These are phyloP conservation scores for Sporobolomyces pararoseus DNA, from an alignment of 768 basidiomycete species.

Conservation along the genomic window DNA sequence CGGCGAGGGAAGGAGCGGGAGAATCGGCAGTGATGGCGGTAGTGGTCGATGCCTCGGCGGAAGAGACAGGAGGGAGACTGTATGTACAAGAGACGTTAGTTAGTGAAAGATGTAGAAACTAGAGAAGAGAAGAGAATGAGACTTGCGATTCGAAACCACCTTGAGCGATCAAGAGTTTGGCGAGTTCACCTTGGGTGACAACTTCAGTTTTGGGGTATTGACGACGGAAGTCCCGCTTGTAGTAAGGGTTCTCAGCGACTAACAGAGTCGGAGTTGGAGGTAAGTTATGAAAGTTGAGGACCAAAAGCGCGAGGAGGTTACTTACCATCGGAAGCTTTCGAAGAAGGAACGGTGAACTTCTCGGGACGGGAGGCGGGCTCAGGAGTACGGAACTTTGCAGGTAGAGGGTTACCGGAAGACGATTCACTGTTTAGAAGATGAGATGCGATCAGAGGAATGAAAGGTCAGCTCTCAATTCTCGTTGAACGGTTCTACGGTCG, in stretches of 20 bases:
- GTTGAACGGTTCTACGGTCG: background rate
- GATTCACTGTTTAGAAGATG: slow-evolving; percentile 18
- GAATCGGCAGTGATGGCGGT: slow-evolving; percentile 41
- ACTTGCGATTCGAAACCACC: slow-evolving; percentile 39
- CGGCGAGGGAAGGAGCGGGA: slow-evolving; percentile 35
- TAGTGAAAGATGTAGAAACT: too few species aligned
- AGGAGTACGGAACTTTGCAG: slow-evolving; percentile 25
- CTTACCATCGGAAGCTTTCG: slow-evolving; percentile 36
- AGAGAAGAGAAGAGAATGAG: background rate
- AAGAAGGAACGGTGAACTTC: slow-evolving; percentile 40
- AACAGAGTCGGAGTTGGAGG: too few species aligned
- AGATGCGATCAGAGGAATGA: too few species aligned
- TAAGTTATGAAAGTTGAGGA: background rate
- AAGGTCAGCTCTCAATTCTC: too few species aligned
- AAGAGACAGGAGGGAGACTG: slow-evolving; percentile 34
- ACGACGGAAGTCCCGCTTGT: slow-evolving; percentile 37
- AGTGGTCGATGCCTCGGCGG: slow-evolving; percentile 12
- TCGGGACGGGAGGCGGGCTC: slow-evolving; percentile 41
- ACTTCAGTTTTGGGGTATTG: slow-evolving; percentile 37
- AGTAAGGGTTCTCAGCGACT: slow-evolving; percentile 43
- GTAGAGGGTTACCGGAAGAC: slow-evolving; percentile 35
- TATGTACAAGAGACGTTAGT: background rate
- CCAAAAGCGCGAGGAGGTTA: background rate
- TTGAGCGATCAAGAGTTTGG: slow-evolving; percentile 38
- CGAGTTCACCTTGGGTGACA: slow-evolving; percentile 41